Evolutionary conservation across 805 yeast species (phyloP), one percentile per base, ranked within the genome.

Genomic region (Starmera quercuum): DNA sequence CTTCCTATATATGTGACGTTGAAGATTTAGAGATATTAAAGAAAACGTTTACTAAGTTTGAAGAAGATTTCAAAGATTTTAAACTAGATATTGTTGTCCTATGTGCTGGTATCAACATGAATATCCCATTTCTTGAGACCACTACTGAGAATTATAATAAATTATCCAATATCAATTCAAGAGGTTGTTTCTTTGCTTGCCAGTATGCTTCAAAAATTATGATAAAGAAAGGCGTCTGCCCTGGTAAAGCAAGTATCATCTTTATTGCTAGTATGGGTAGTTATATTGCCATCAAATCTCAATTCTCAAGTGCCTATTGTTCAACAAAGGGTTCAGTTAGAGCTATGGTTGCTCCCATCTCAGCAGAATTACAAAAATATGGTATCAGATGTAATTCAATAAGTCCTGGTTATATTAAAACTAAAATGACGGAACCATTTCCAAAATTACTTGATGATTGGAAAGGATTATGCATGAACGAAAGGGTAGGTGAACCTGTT

Each of bases 321-420:
- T 25, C 31, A 7, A 36, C 33, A 11, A 36, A 36, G 20, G 36
- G 39, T 11, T 29, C 33, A 16, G 32, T 36, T 4, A 19, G 39
- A 15, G 22, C 39, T 11, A 36, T 36, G 30, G 36, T 36, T 16
- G 32, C 32, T 6, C 39, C 36, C 16, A 33, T 36, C 18, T 20
- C 33, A 11, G 32, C 32, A 19, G 39, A 36, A 19, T 26, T 36
- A 20, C 21, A 22, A n/a, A 29, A 25, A 11, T 32, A 29, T 29
- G 36, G 36, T 17, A 47, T 11, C 21, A 56, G 75, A 46, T 74
- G 67, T 32, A 70, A 70, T 53, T 58, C 71, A n/a, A 60, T 70
- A 23, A 60, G 68, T 29, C 76, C 76, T 13, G 76, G 76, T 23
- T 70, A 70, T 47, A 63, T 68, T 30, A 63, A 62, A 31, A 66